Base-by-base conservation (phyloP, 768 basidiomycete genomes). In the Nidula microcarpa region DNA sequence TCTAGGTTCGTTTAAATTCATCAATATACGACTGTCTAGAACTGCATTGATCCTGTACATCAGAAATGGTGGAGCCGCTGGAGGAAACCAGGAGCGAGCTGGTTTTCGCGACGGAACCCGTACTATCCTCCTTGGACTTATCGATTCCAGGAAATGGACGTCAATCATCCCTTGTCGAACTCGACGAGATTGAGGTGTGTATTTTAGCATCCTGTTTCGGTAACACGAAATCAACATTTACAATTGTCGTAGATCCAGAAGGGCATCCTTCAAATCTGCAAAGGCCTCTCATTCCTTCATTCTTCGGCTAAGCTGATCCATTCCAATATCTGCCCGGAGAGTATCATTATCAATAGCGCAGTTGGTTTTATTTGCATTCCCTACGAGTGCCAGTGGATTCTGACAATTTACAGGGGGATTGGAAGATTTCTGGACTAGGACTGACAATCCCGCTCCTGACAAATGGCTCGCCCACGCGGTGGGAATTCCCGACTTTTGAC, bases 41-140 rank as follows among this genome's bases (percentile, higher is more conserved):
- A 55, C 52, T 55, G 53, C 44, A 51, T 48, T 47, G 14, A 49
- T 43, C 32, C 36, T 34, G 53, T 49, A 9, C 43, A 14, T 18
- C 47, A 93, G 96, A 98, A 74, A 91, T 98, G 87, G 94, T 96
- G 32, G 97, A 99, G 70, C 96, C 97, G 23, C 72, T 97, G 45
- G 94, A 98, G 65, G 96, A 99, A 69, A 89, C 94, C 0, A 77
- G 96, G 52, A 87, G 74, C 36, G 91, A 96, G 60, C 75, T 98
- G 39, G 84, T 87, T 39, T 98, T 98, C 63, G 96, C 95, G 6
- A 97, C 97, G 0, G 97, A 99, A 64, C 87, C 88, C 33, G 74
- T 98, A 33, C 70, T 91, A 8, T 89, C 93, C 0, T 91, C 92
- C 1, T 78, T 99, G 10, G 81, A 87, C 49, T 74, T 87, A 18